Evolutionary conservation across 768 basidiomycete species (phyloP).

Genomic region (Rhizopogon vulgaris): DNA sequence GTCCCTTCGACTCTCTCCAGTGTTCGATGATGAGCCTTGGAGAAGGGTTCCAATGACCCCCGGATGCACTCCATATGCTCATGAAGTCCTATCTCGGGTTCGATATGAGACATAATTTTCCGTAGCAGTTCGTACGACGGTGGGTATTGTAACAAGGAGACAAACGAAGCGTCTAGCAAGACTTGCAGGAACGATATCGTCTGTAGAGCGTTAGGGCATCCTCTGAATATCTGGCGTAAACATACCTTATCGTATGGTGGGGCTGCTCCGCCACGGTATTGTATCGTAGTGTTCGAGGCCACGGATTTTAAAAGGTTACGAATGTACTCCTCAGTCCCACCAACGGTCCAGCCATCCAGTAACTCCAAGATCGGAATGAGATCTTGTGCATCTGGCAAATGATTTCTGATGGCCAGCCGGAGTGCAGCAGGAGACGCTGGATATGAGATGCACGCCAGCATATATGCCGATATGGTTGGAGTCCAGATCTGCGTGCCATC

Average conservation of each 20-base stretch:
- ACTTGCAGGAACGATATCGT: conserved; percentile 55
- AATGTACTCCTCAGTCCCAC: conserved; percentile 23
- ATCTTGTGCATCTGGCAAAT: conserved; percentile 34
- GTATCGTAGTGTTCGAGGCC: neutral
- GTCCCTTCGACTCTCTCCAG: conserved; percentile 33
- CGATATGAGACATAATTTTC: conserved; percentile 42
- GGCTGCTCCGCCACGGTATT: conserved; percentile 6
- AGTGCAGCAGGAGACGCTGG: conserved; percentile 31
- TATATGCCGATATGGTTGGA: conserved; percentile 31
- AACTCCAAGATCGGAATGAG: conserved; percentile 29
- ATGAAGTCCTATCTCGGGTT: conserved; percentile 47
- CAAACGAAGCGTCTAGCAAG: conserved; percentile 67
- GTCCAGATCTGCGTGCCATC: conserved; percentile 23
- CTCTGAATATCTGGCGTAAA: conserved; percentile 47
- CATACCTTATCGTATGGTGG: conserved; percentile 5
- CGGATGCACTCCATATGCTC: conserved; percentile 50
- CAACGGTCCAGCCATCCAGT: conserved; percentile 26
- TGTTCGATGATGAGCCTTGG: conserved; percentile 43
- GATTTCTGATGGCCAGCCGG: conserved; percentile 38
- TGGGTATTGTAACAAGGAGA: conserved; percentile 57
- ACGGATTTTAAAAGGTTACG: neutral
- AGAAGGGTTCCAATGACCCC: conserved; percentile 56
- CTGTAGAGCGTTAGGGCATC: conserved; percentile 31
- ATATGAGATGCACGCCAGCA: conserved; percentile 35
- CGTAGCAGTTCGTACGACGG: conserved; percentile 52